Percentiles rank a stretch among this genome's conserved stretches.
phyloP scores from a whole-genome alignment of 768 basidiomycete species.

The Saitozyma sp. region DNA sequence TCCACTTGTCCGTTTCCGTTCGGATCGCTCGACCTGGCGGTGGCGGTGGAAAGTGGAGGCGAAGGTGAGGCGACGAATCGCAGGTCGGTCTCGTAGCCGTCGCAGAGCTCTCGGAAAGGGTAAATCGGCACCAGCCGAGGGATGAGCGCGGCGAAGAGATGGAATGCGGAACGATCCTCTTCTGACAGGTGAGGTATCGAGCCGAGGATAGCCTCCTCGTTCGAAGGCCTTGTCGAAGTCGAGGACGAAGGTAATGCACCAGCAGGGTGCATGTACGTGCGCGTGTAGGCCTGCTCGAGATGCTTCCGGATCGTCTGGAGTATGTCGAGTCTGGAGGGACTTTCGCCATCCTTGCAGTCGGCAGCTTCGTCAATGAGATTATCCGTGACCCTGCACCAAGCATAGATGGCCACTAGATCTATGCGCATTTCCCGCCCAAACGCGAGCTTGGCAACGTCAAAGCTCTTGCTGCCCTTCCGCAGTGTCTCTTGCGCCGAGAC shows the following conservation, averaged over 20 bases:
- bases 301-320: constrained; percentile 27
- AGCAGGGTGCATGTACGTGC: too few species aligned
- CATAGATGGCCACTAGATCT: constrained; percentile 47
- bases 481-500: constrained; percentile 35
- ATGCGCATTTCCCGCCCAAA: constrained; percentile 49
- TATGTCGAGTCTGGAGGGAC: background rate
- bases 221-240: too few species aligned
- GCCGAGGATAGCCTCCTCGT: constrained; percentile 19
- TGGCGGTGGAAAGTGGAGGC: background rate
- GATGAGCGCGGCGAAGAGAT: constrained; percentile 40
- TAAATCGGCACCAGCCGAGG: constrained; percentile 41
- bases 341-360: constrained; percentile 6
- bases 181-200: constrained; percentile 25
- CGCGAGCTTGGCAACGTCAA: constrained; percentile 48
- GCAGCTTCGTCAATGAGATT: constrained; percentile 41
- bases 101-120: constrained; percentile 47
- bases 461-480: constrained; percentile 49
- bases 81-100: constrained; percentile 47
- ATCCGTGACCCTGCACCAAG: constrained; percentile 50
- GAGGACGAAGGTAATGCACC: too few species aligned
- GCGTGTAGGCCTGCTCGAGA: constrained; percentile 16
- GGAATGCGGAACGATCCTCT: constrained; percentile 36
- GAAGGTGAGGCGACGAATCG: constrained; percentile 27
- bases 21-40: background rate
- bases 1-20: background rate